These are phyloP conservation scores for Clonostachys rhizophaga DNA, from an alignment of 2,329 filamentous ascomycete species.

Conservation along the genomic window DNA sequence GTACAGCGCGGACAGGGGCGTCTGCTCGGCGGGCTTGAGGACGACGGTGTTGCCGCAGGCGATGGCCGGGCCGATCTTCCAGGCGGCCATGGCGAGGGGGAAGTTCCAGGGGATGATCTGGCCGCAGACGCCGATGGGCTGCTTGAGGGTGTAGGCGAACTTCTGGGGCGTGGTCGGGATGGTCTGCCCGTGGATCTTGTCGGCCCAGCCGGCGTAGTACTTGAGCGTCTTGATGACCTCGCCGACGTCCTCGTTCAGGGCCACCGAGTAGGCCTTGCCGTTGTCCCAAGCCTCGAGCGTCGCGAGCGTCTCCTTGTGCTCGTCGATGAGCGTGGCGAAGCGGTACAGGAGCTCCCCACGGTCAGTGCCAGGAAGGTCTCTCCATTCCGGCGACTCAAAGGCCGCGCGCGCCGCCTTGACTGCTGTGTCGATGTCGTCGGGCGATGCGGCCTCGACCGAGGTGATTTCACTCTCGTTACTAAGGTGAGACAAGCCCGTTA, in stretches of 20 bases:
- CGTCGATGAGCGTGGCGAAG: constrained; percentile 63
- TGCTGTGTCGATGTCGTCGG: constrained; percentile 10
- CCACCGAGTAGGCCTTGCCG: constrained; percentile 57
- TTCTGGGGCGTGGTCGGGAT: constrained; percentile 59
- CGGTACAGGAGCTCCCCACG: constrained; percentile 64
- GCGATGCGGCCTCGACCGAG: constrained; percentile 7
- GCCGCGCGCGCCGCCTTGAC: constrained; percentile 50
- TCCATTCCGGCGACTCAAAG: constrained; percentile 61
- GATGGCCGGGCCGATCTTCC: constrained; percentile 66
- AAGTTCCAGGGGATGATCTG: constrained; percentile 72
- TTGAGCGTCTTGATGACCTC: constrained; percentile 34
- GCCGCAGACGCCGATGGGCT: constrained; percentile 65
- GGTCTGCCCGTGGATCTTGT: constrained; percentile 69
- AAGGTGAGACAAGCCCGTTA: constrained; percentile 21
- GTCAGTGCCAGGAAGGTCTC: constrained; percentile 56
- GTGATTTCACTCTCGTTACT: constrained; percentile 10
- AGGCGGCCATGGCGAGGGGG: constrained; percentile 64
- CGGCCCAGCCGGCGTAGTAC: constrained; percentile 67
- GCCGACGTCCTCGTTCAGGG: constrained; percentile 53
- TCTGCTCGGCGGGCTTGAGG: constrained; percentile 58
- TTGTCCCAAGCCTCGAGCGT: constrained; percentile 72
- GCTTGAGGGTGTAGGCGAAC: constrained; percentile 63
- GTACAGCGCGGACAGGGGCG: constrained; percentile 52
- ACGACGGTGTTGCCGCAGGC: constrained; percentile 56
- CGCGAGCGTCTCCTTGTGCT: constrained; percentile 44